phyloP scores from a whole-genome alignment of 371 early-diverging fungal genomes.

The Mortierella sp. region DNA sequence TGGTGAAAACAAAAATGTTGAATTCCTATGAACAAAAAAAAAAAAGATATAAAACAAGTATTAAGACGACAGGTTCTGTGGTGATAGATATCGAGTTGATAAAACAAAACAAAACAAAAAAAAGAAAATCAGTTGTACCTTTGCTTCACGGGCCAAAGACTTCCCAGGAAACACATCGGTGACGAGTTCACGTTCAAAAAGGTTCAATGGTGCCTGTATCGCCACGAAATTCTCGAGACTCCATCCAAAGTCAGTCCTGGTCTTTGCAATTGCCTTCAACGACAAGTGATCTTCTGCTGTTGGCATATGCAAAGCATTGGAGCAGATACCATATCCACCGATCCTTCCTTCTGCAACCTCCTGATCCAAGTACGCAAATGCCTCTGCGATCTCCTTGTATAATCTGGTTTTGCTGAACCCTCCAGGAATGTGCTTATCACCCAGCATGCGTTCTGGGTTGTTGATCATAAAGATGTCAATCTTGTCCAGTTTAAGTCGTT shows the following conservation, averaged over 20 bases:
- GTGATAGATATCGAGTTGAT: no score
- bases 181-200: conserved; percentile 79
- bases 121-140: conserved; percentile 34
- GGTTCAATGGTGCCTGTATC: conserved; percentile 79
- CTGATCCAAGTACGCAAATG: conserved; percentile 72
- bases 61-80: background rate
- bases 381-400: conserved; percentile 70
- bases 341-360: conserved; percentile 74
- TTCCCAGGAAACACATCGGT: conserved; percentile 51
- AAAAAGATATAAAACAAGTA: background rate
- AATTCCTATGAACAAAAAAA: conserved; percentile 54
- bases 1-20: conserved; percentile 74
- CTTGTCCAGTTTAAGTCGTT: conserved; percentile 67
- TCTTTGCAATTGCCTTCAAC: conserved; percentile 57
- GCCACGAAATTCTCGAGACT: conserved; percentile 69
- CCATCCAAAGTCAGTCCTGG: conserved; percentile 54
- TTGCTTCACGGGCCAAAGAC: conserved; percentile 69
- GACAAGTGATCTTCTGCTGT: conserved; percentile 73
- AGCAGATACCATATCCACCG: conserved; percentile 79
- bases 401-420: conserved; percentile 54
- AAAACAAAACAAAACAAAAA: background rate
- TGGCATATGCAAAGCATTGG: conserved; percentile 75
- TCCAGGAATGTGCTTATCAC: conserved; percentile 63
- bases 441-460: conserved; percentile 82
- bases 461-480: conserved; percentile 85